phyloP scores from a whole-genome alignment of 768 basidiomycete species.

The Daedaleopsis nitida region DNA sequence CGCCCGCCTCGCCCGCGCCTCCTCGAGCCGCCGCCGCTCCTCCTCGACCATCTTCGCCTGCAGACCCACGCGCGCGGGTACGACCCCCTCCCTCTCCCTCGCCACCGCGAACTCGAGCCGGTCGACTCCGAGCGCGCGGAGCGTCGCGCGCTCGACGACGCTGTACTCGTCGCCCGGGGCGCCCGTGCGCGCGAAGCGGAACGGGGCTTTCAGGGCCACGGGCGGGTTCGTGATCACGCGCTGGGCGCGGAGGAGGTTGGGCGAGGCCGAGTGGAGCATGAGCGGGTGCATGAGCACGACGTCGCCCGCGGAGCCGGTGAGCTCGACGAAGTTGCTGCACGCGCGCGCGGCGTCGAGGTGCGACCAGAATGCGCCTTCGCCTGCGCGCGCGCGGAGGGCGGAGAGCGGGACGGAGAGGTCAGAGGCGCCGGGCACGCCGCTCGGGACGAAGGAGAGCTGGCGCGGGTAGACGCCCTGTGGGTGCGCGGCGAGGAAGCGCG shows the following conservation, averaged over 20 bases:
- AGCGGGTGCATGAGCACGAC: slow-evolving; percentile 65
- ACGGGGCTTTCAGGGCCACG: slow-evolving; percentile 54
- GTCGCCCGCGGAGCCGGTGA: slow-evolving; percentile 64
- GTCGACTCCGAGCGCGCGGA: slow-evolving; percentile 53
- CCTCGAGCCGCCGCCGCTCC: slow-evolving; percentile 44
- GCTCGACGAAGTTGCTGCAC: slow-evolving; percentile 48
- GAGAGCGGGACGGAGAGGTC: slow-evolving; percentile 18
- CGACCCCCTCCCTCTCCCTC: slow-evolving; percentile 48
- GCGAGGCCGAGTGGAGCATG: slow-evolving; percentile 66
- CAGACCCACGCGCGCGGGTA: slow-evolving; percentile 45
- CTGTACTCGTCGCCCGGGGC: slow-evolving; percentile 50
- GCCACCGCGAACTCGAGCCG: slow-evolving; percentile 47
- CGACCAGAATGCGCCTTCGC: slow-evolving; percentile 47
- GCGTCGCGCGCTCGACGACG: slow-evolving; percentile 60
- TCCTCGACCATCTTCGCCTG: slow-evolving; percentile 53
- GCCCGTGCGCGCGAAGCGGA: slow-evolving; percentile 44
- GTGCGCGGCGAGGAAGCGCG: slow-evolving; percentile 51
- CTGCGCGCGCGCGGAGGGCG: slow-evolving; percentile 10
- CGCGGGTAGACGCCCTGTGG: slow-evolving; percentile 54
- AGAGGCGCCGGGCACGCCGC: slow-evolving; percentile 37
- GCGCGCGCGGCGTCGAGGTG: slow-evolving; percentile 45
- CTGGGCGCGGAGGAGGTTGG: slow-evolving; percentile 56
- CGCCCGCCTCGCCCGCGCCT: slow-evolving; percentile 3
- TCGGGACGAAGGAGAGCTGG: slow-evolving; percentile 48
- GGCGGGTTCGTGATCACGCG: slow-evolving; percentile 70